A percentile compares a stretch with the other conserved stretches of the same genome.
Evolutionary conservation across 768 basidiomycete species (phyloP).

Genomic region (Tulasnella sp.): DNA sequence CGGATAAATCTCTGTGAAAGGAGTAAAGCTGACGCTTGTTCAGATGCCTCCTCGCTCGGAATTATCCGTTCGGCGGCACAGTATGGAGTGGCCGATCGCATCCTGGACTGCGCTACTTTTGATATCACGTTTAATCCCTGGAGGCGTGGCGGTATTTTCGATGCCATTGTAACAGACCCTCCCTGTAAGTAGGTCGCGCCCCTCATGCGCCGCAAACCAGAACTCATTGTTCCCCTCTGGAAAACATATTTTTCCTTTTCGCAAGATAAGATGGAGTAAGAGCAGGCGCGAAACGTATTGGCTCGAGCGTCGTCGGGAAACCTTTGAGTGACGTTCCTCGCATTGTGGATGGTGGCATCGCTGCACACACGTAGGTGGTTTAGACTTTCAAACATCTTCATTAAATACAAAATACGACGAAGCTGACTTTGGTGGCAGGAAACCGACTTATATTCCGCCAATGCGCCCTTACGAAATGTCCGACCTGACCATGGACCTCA

Average conservation of each 20-base stretch:
- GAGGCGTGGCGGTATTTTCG: conserved; percentile 82
- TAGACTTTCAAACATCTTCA: not conserved
- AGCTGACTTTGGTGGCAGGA: not conserved
- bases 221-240: not conserved
- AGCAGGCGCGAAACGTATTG: conserved; percentile 71
- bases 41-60: conserved; percentile 45
- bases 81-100: conserved; percentile 64
- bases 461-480: conserved; percentile 90
- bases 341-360: conserved; percentile 30
- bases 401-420: no score
- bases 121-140: conserved; percentile 88
- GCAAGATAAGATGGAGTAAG: conserved; percentile 72
- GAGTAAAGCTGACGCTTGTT: not conserved
- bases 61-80: conserved; percentile 73
- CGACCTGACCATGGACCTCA: conserved; percentile 69
- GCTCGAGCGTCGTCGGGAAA: conserved; percentile 22
- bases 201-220: not conserved
- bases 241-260: conserved; percentile 1
- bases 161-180: conserved; percentile 91
- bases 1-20: not conserved
- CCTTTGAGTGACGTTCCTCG: conserved; percentile 28
- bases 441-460: conserved; percentile 62
- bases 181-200: conserved; percentile 56
- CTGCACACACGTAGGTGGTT: conserved; percentile 33
- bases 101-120: conserved; percentile 83